Conservation (phyloP, 78 protist species). For the Dictyostelium discoideum region dicty_2.7 NC_007088.5:8003001-8003500, state of each 20-base stretch:
- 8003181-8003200: background rate
- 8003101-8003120: background rate
- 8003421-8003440: too few species aligned
- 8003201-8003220: background rate
- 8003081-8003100: background rate
- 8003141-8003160: background rate
- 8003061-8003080: too few species aligned
- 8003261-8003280: background rate
- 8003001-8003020: conserved; percentile 39
- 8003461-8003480: background rate
- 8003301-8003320: background rate
- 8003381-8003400: background rate
- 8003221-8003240: background rate
- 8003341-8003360: background rate
- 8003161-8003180: background rate
- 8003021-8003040: background rate
- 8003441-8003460: too few species aligned
- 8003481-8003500: background rate
- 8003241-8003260: background rate
- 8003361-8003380: background rate
- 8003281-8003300: background rate
- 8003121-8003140: too few species aligned
- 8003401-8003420: background rate
- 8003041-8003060: background rate
- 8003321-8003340: background rate